Percentiles rank a stretch among this genome's conserved stretches.
Evolutionary conservation across 495 filamentous ascomycete genomes (phyloP).

Genomic region (Massariosphaeria phaeospora): DNA sequence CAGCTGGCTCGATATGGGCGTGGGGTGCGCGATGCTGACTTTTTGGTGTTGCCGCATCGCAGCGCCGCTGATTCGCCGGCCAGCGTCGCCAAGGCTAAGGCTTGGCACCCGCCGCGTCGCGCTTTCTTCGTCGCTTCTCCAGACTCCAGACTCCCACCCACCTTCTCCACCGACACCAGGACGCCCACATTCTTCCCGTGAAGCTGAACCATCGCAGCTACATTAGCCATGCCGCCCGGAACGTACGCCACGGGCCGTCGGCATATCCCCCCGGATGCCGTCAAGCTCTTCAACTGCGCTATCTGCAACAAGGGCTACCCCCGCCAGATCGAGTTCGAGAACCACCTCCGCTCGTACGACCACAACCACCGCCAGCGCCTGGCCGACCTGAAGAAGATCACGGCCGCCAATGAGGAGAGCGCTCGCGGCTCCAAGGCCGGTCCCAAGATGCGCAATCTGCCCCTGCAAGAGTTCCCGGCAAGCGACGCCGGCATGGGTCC

Average conservation of each 20-base stretch:
- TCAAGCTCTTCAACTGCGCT: conserved; percentile 83
- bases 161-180: no score
- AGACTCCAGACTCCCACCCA: no score
- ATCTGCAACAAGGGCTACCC: conserved; percentile 65
- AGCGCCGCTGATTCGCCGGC: conserved; percentile 10
- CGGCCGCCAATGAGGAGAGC: conserved; percentile 35
- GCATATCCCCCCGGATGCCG: conserved; percentile 80
- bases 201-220: no score
- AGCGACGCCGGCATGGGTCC: background rate
- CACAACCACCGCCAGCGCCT: conserved; percentile 64
- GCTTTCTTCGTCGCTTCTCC: background rate
- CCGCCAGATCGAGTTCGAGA: conserved; percentile 66
- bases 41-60: conserved; percentile 8
- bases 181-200: no score
- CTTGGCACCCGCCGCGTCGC: background rate
- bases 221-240: no score
- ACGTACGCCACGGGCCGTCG: background rate
- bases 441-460: background rate
- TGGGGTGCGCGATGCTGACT: conserved; percentile 2
- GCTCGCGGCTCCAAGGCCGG: background rate
- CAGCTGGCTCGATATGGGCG: background rate
- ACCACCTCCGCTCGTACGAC: conserved; percentile 65
- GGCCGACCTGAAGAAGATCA: conserved; percentile 64
- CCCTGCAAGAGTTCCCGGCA: background rate
- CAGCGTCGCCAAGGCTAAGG: background rate